These are phyloP conservation scores for Blakeslea trispora DNA, from an alignment of 371 early-diverging fungal genomes.

Conservation along the genomic window DNA sequence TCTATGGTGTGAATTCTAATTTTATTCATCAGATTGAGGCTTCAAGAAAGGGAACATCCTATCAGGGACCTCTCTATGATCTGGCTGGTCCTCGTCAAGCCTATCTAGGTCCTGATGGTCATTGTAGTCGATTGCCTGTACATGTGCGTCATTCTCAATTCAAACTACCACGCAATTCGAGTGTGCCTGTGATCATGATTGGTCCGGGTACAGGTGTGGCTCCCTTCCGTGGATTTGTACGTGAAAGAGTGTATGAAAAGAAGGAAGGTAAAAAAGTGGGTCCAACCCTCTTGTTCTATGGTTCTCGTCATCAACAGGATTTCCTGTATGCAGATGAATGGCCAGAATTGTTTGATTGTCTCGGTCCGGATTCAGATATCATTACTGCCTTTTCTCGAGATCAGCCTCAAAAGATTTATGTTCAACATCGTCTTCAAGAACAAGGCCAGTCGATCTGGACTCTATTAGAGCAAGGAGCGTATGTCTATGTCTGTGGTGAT, in stretches of 20 bases:
- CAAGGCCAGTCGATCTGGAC: constrained; percentile 72
- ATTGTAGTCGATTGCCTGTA: constrained; percentile 61
- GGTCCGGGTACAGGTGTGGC: constrained; percentile 99
- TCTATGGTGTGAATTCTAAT: constrained; percentile 81
- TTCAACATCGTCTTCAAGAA: constrained; percentile 78
- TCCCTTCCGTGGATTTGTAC: constrained; percentile 95
- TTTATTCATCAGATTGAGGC: constrained; percentile 57
- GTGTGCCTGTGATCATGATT: constrained; percentile 90
- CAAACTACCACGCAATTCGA: constrained; percentile 78
- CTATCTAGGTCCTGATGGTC: constrained; percentile 2
- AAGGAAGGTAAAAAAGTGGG: constrained; percentile 69
- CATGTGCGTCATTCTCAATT: constrained; percentile 89
- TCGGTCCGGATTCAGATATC: constrained; percentile 63
- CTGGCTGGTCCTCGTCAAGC: constrained; percentile 54
- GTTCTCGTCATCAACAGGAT: constrained; percentile 88
- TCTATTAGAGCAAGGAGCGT: constrained; percentile 68
- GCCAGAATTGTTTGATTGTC: constrained; percentile 57
- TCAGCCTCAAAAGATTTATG: constrained; percentile 80
- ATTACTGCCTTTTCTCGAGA: constrained; percentile 91
- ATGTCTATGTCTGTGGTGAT: constrained; percentile 94
- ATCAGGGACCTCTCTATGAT: constrained; percentile 38
- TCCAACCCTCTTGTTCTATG: constrained; percentile 89
- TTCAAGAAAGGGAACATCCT: not conserved
- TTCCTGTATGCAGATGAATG: constrained; percentile 90
- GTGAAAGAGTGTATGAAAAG: constrained; percentile 77